Evolutionary conservation across 352 stramenopile genomes (phyloP).

Genomic region (Globisporangium camurandrum): DNA sequence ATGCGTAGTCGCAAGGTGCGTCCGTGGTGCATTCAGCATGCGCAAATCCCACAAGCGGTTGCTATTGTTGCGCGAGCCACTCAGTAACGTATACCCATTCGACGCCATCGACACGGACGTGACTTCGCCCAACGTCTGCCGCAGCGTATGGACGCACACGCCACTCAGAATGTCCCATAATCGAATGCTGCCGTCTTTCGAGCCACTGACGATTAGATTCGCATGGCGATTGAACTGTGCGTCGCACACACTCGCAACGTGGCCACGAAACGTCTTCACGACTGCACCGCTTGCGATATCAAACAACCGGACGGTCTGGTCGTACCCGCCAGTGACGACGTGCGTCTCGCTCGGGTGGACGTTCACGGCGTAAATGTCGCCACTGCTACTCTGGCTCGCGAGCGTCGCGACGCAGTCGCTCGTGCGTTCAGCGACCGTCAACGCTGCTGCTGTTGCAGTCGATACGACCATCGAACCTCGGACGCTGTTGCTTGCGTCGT

Average conservation of each 20-base stretch:
- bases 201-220: constrained; percentile 81
- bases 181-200: constrained; percentile 81
- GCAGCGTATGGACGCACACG: constrained; percentile 79
- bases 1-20: constrained; percentile 33
- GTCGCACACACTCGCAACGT: constrained; percentile 79
- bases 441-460: not conserved
- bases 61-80: constrained; percentile 82
- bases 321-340: constrained; percentile 80
- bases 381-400: constrained; percentile 27
- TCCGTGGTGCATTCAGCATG: constrained; percentile 69
- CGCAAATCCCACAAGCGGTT: constrained; percentile 86
- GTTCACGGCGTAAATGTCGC: constrained; percentile 83
- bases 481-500: constrained; percentile 28
- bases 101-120: constrained; percentile 80
- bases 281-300: constrained; percentile 69
- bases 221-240: constrained; percentile 84
- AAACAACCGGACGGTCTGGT: constrained; percentile 82
- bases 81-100: constrained; percentile 75
- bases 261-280: constrained; percentile 72
- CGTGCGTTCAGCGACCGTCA: constrained; percentile 23
- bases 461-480: constrained; percentile 18
- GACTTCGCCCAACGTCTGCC: constrained; percentile 80
- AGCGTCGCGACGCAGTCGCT: constrained; percentile 50
- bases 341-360: constrained; percentile 83
- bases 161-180: constrained; percentile 86